Evolutionary conservation across 1,284 basidiomycete genomes (phyloP).

Genomic region (Puccinia hordei): DNA sequence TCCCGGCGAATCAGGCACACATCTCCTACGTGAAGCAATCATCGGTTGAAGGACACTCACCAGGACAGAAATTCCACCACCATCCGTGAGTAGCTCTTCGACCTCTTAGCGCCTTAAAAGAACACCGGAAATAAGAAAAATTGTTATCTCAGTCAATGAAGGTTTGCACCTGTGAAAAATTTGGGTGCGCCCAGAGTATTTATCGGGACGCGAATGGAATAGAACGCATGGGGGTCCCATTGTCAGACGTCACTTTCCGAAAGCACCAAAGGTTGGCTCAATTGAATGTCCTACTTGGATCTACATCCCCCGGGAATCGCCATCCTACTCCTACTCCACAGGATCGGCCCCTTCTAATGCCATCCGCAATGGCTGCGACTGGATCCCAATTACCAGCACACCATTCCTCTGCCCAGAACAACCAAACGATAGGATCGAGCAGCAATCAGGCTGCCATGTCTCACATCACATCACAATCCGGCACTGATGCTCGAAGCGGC

Average conservation of each 20-base stretch:
- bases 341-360: neutral
- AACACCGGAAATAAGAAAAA: no score
- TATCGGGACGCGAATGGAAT: neutral
- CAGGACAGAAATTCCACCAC: neutral
- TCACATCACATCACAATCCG: neutral
- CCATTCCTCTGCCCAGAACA: neutral
- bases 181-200: neutral
- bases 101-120: no score
- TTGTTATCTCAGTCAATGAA: neutral
- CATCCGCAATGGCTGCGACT: neutral
- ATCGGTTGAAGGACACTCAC: no score
- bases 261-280: conserved; percentile 9
- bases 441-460: neutral
- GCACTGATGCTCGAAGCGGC: neutral
- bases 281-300: neutral
- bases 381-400: neutral
- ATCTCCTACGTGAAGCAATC: no score
- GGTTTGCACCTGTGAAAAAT: neutral
- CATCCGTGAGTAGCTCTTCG: neutral
- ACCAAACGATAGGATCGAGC: neutral
- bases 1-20: no score
- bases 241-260: neutral
- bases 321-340: neutral
- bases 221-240: neutral
- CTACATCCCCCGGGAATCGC: neutral